phyloP scores from a whole-genome alignment of 1,139 yeast species.

The Pichia sp. region DNA sequence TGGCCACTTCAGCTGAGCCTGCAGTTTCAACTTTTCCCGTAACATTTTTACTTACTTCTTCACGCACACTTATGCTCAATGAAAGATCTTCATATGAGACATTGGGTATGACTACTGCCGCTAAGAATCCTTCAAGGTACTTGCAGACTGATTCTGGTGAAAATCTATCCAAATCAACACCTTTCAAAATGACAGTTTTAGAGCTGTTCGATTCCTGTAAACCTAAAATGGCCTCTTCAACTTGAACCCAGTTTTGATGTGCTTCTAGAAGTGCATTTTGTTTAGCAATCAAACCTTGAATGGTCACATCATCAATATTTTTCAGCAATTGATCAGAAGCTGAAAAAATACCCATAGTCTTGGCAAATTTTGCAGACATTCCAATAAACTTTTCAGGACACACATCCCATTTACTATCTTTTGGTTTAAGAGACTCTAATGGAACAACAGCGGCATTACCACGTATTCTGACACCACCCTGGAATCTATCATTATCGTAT shows the following conservation, averaged over 20 bases:
- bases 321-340: conserved; percentile 33
- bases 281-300: conserved; percentile 1
- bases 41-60: no score
- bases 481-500: no score
- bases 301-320: conserved; percentile 33
- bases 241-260: not conserved
- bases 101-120: conserved; percentile 21
- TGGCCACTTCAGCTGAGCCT: no score
- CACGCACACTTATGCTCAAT: no score
- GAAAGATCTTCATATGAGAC: conserved; percentile 22
- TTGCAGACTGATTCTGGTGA: conserved; percentile 17
- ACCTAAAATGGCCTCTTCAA: not conserved
- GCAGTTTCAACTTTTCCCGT: no score
- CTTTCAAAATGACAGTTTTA: conserved; percentile 26
- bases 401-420: conserved; percentile 62
- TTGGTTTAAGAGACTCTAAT: conserved; percentile 32
- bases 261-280: conserved; percentile 1
- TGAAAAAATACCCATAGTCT: conserved; percentile 74
- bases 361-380: conserved; percentile 73
- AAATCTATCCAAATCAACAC: conserved; percentile 21
- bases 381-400: conserved; percentile 71
- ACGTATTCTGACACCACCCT: no score
- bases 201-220: conserved; percentile 21
- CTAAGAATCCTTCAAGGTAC: conserved; percentile 21
- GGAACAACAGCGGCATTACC: conserved; percentile 27